phyloP scores from a whole-genome alignment of 441 rosid genomes.

The Euphorbia celastroides region DNA sequence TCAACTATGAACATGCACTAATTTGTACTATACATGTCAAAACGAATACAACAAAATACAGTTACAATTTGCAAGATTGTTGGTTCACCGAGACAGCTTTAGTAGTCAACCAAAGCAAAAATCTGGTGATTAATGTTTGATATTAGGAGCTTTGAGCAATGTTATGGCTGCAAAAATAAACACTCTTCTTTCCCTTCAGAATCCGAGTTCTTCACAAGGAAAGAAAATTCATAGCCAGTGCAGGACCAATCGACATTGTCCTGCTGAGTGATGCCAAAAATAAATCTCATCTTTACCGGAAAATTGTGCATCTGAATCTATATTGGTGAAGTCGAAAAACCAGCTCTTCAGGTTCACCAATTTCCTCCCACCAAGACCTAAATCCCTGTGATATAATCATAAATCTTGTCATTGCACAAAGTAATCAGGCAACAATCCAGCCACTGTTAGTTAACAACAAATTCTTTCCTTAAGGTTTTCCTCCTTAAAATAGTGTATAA shows the following conservation, averaged over 20 bases:
- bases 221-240: too few relatives aligned
- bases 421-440: conserved; percentile 19
- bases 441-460: conserved; percentile 25
- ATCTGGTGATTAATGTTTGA: too few relatives aligned
- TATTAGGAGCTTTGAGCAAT: conserved; percentile 19
- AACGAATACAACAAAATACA: too few relatives aligned
- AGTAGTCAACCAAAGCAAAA: conserved; percentile 7
- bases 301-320: conserved; percentile 11
- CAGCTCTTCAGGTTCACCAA: conserved; percentile 17
- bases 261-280: conserved; percentile 6
- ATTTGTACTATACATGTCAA: not conserved
- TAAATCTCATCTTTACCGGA: not conserved
- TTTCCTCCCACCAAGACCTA: conserved; percentile 4
- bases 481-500: conserved; percentile 25
- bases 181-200: too few relatives aligned
- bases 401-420: conserved; percentile 29
- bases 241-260: too few relatives aligned
- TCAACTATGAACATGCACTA: not conserved
- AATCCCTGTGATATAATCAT: conserved; percentile 33
- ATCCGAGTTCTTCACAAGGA: too few relatives aligned
- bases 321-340: conserved; percentile 24
- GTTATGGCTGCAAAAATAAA: too few relatives aligned
- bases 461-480: conserved; percentile 18
- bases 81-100: conserved; percentile 15
- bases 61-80: conserved; percentile 19